Evolutionary conservation across 2,329 filamentous ascomycete species (phyloP).

Genomic region (Hypoxylon sp.): DNA sequence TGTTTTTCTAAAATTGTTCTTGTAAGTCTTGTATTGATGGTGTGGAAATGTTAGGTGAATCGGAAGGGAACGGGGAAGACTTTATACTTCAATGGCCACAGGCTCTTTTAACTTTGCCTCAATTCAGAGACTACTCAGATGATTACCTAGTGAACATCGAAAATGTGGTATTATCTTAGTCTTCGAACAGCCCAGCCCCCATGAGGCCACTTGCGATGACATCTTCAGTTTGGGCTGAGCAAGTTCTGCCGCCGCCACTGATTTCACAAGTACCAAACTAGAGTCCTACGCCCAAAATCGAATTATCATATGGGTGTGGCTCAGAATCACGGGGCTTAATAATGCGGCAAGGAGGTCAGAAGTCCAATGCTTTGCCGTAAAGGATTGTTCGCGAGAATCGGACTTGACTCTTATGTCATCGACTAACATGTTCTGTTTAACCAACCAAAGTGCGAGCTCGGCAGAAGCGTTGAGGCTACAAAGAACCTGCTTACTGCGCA

Average conservation of each 20-base stretch:
- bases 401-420: conserved; percentile 14
- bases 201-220: not conserved
- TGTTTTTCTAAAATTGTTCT: conserved; percentile 9
- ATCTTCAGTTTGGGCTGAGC: not conserved
- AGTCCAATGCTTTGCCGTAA: conserved; percentile 28
- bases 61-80: conserved; percentile 10
- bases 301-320: conserved; percentile 6
- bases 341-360: conserved; percentile 21
- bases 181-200: not conserved
- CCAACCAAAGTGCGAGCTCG: not conserved
- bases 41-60: conserved; percentile 9
- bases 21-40: conserved; percentile 13
- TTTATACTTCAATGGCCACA: conserved; percentile 24
- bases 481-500: conserved; percentile 1
- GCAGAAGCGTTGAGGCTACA: conserved; percentile 8
- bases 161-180: not conserved
- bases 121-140: not conserved
- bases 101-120: not conserved
- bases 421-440: not conserved
- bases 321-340: conserved; percentile 15
- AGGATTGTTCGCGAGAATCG: conserved; percentile 24
- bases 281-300: conserved; percentile 8
- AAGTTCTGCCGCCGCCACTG: not conserved
- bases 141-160: not conserved
- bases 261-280: conserved; percentile 1